Conservation (phyloP, 129 eudicot species). For the Dittrichia graveolens region DNA sequence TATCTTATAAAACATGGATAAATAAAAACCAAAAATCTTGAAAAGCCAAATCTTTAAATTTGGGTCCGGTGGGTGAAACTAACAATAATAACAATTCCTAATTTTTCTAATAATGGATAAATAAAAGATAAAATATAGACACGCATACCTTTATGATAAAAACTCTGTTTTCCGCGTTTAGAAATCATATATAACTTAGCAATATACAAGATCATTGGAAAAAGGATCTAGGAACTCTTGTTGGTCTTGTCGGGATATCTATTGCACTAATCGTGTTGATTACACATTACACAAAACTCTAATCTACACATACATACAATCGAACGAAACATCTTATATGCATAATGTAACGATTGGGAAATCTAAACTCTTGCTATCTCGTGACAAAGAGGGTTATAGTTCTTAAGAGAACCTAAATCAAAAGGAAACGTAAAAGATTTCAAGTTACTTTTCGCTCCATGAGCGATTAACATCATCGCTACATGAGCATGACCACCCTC, state of each 20-base stretch:
- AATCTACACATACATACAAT: conserved; percentile 20
- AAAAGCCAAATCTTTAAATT: too few species aligned
- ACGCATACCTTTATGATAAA: too few species aligned
- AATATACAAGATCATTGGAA: conserved; percentile 29
- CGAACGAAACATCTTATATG: background rate
- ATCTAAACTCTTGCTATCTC: conserved; percentile 19
- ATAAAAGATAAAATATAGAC: too few species aligned
- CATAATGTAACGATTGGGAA: background rate
- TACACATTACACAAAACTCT: conserved; percentile 1
- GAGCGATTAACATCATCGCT: conserved; percentile 51
- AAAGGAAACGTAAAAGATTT: conserved; percentile 47
- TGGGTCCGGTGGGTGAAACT: too few species aligned
- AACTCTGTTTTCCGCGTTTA: background rate
- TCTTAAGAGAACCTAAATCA: conserved; percentile 53
- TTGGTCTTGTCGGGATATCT: background rate
- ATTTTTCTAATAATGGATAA: too few species aligned
- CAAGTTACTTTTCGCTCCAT: conserved; percentile 69
- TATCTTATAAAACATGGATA: too few species aligned
- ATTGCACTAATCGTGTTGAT: conserved; percentile 9
- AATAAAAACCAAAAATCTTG: too few species aligned
- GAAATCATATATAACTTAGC: conserved; percentile 19
- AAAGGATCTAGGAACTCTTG: conserved; percentile 12
- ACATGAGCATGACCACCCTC: conserved; percentile 64
- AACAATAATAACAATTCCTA: too few species aligned
- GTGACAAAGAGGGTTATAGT: conserved; percentile 29